These are phyloP conservation scores for Dalbergia cultrata DNA, from an alignment of 306 rosid species.

Conservation along the genomic window DNA sequence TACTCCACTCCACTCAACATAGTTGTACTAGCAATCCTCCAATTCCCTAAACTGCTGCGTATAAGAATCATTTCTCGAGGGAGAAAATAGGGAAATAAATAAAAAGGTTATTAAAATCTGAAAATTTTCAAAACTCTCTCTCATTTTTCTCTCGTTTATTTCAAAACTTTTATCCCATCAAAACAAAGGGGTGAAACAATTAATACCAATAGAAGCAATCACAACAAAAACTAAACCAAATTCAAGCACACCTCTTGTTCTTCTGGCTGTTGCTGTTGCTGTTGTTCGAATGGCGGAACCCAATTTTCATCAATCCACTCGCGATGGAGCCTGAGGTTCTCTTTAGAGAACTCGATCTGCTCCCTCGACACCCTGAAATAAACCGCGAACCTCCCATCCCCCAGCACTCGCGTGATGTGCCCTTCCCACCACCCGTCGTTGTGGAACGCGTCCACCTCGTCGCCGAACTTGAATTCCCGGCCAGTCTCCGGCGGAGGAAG, in stretches of 20 bases:
- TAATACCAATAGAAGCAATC: neutral
- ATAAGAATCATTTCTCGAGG: too few relatives aligned
- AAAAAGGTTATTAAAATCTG: too few relatives aligned
- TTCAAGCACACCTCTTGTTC: neutral
- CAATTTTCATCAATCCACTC: conserved; percentile 60
- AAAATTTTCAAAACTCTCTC: too few relatives aligned
- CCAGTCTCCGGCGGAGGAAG: conserved; percentile 44
- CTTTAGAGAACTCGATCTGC: conserved; percentile 54
- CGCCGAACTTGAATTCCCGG: conserved; percentile 55
- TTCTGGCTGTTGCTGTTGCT: neutral
- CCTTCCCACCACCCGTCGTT: conserved; percentile 84
- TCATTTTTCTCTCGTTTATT: too few relatives aligned
- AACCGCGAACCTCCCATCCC: conserved; percentile 51
- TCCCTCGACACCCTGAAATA: conserved; percentile 63
- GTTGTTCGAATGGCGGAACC: conserved; percentile 48
- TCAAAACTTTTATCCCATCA: too few relatives aligned
- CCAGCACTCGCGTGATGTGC: conserved; percentile 41
- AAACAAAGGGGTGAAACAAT: too few relatives aligned
- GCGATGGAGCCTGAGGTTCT: conserved; percentile 60
- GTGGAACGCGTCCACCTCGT: conserved; percentile 65
- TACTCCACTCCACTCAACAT: too few relatives aligned
- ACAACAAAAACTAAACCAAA: neutral
- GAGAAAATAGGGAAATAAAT: too few relatives aligned
- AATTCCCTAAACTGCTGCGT: too few relatives aligned
- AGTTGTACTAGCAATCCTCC: too few relatives aligned